These are phyloP conservation scores for Ustilago curta DNA, from an alignment of 1,284 basidiomycete genomes.

Conservation along the genomic window DNA sequence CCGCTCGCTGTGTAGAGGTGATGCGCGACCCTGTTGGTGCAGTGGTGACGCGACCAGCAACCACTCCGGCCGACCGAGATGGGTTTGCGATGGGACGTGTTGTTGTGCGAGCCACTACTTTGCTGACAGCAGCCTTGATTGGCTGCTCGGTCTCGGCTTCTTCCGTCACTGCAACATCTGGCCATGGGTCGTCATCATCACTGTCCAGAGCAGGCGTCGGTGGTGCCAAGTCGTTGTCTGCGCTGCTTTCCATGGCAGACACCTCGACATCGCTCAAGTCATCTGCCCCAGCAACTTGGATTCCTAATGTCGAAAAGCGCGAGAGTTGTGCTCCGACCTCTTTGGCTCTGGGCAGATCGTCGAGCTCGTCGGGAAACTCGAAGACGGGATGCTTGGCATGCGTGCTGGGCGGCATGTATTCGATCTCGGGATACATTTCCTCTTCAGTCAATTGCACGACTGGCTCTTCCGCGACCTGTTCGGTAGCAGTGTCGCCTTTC, in stretches of 20 bases:
- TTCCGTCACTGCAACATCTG: slow-evolving; percentile 26
- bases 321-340: slow-evolving; percentile 43
- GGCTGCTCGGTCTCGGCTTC: background rate
- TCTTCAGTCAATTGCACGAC: slow-evolving; percentile 52
- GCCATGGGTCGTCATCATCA: slow-evolving; percentile 48
- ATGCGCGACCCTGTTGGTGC: background rate
- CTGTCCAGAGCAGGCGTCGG: slow-evolving; percentile 4
- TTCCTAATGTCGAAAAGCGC: slow-evolving; percentile 17
- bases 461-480: slow-evolving; percentile 22
- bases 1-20: background rate
- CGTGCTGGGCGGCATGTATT: slow-evolving; percentile 53
- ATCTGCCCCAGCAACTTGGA: slow-evolving; percentile 16
- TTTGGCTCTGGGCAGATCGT: slow-evolving; percentile 52
- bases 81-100: background rate
- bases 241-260: slow-evolving; percentile 12
- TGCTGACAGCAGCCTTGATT: background rate
- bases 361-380: slow-evolving; percentile 53
- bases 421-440: slow-evolving; percentile 63
- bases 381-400: slow-evolving; percentile 46
- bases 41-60: slow-evolving; percentile 1
- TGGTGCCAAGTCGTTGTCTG: slow-evolving; percentile 11
- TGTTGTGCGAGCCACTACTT: background rate
- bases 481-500: slow-evolving; percentile 30
- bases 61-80: background rate
- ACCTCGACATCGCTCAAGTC: slow-evolving; percentile 36